Evolutionary conservation across 2,329 filamentous ascomycete genomes (phyloP).

Genomic region (Phialophora verrucosa): DNA sequence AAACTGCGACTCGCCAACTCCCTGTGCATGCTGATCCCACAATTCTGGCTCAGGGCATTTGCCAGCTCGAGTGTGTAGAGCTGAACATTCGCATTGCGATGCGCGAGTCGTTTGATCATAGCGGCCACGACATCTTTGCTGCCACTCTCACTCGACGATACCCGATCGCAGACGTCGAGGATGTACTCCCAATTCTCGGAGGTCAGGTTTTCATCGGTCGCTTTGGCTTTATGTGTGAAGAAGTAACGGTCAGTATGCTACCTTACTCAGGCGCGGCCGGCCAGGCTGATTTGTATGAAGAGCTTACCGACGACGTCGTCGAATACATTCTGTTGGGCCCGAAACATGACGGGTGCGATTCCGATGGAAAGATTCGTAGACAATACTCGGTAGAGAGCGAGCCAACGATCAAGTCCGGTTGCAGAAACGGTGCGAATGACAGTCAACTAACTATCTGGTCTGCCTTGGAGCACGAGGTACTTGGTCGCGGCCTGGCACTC

Average conservation of each 20-base stretch:
- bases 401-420: background rate
- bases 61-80: slow-evolving; percentile 91
- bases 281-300: background rate
- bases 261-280: background rate
- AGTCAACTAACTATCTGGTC: background rate
- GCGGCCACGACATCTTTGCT: slow-evolving; percentile 82
- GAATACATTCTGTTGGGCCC: slow-evolving; percentile 69
- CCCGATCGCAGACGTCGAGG: slow-evolving; percentile 67
- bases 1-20: slow-evolving; percentile 90
- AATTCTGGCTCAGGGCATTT: slow-evolving; percentile 91
- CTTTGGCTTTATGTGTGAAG: slow-evolving; percentile 63
- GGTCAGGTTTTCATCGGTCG: slow-evolving; percentile 97
- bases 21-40: slow-evolving; percentile 82
- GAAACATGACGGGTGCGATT: slow-evolving; percentile 56
- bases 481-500: background rate
- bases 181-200: slow-evolving; percentile 79
- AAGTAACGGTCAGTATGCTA: slow-evolving; percentile 40
- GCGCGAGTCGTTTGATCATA: slow-evolving; percentile 88
- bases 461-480: background rate
- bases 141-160: slow-evolving; percentile 53
- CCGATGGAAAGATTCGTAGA: background rate
- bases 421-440: background rate
- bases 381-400: background rate
- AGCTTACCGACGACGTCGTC: slow-evolving; percentile 71
- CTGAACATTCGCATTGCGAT: slow-evolving; percentile 95